phyloP scores from a whole-genome alignment of 371 early-diverging fungal genomes.

The Dinochytrium kinnereticum region DNA sequence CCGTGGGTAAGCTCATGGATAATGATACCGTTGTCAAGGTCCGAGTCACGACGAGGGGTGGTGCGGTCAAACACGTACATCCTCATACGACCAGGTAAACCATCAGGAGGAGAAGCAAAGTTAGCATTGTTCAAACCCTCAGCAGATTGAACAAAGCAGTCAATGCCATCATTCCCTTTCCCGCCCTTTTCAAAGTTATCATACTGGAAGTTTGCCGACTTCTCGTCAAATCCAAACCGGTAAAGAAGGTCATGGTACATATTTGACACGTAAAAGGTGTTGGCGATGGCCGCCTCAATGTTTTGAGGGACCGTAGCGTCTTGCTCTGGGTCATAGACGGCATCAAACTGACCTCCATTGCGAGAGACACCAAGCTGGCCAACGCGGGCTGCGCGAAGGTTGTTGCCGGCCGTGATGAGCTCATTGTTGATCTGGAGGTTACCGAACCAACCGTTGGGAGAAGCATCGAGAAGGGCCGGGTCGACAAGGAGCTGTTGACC shows the following conservation, averaged over 20 bases:
- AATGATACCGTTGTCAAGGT: conserved; percentile 10
- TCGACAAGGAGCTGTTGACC: neutral
- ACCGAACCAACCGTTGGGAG: neutral
- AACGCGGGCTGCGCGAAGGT: neutral
- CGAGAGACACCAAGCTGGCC: neutral
- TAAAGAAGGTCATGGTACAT: conserved; percentile 54
- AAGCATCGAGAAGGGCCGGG: neutral
- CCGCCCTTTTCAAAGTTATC: conserved; percentile 87
- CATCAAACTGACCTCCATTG: neutral
- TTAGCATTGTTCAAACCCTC: conserved; percentile 77
- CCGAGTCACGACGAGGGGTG: neutral
- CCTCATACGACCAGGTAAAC: conserved; percentile 88
- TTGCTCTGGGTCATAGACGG: neutral
- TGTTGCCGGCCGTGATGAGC: neutral
- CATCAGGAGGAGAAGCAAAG: conserved; percentile 97
- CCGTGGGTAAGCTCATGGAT: conserved; percentile 59
- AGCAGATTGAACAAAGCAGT: conserved; percentile 94
- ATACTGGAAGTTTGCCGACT: conserved; percentile 94
- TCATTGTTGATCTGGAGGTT: neutral
- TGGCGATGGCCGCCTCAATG: conserved; percentile 16
- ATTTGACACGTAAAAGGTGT: conserved; percentile 19
- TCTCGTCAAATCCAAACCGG: conserved; percentile 92
- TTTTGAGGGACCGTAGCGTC: neutral
- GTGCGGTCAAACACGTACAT: conserved; percentile 77
- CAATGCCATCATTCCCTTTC: conserved; percentile 77